Percentiles rank a stretch among this genome's conserved stretches.
Conservation (phyloP, 2,329 filamentous ascomycete species). For the Botrytis paeoniae region DNA sequence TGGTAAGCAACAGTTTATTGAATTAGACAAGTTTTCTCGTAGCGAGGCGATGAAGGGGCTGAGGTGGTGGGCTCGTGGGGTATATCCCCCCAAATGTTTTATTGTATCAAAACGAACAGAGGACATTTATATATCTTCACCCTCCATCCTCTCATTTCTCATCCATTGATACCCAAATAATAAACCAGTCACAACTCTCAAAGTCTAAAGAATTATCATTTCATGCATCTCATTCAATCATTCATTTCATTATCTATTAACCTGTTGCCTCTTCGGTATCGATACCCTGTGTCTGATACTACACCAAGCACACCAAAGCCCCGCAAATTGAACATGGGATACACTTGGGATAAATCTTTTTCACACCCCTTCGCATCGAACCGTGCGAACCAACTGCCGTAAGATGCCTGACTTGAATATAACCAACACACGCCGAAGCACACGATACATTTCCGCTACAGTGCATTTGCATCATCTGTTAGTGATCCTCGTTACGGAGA, state of each 20-base stretch:
- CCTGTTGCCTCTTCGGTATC: conserved; percentile 9
- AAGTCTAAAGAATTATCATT: not conserved
- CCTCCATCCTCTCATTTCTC: not conserved
- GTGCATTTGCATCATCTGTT: not conserved
- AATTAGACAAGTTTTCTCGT: not conserved
- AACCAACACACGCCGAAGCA: not conserved
- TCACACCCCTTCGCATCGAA: not conserved
- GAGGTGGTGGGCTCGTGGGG: not conserved
- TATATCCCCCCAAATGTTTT: not conserved
- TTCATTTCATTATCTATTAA: not conserved
- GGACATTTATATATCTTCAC: not conserved
- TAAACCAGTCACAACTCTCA: too few species aligned
- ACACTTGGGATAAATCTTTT: not conserved
- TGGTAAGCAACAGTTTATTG: not conserved
- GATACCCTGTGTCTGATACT: not conserved
- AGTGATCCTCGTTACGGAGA: not conserved
- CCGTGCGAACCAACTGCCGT: not conserved
- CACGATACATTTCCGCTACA: not conserved
- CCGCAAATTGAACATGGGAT: not conserved
- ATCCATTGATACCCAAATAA: not conserved
- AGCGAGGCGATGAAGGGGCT: conserved; percentile 9
- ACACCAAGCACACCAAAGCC: conserved; percentile 6
- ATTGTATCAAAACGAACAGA: not conserved
- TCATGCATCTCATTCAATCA: not conserved
- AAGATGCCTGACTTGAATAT: not conserved